Evolutionary conservation across 371 early-diverging fungal genomes (phyloP).

Genomic region (Encephalitozoon romaleae): DNA sequence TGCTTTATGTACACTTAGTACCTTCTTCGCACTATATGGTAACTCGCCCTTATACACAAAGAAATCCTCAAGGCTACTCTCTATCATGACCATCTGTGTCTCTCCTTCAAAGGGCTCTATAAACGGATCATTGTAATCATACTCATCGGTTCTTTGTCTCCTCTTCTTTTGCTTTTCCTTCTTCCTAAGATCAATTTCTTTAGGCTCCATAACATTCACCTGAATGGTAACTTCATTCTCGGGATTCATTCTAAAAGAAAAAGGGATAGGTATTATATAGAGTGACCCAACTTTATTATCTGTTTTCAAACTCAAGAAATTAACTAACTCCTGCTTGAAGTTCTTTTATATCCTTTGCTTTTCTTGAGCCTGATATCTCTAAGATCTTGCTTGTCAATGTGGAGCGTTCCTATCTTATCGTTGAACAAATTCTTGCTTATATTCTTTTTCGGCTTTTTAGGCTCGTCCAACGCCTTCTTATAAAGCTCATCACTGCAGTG

Average conservation of each 20-base stretch:
- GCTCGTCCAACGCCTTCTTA: neutral
- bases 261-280: neutral
- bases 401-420: constrained; percentile 48
- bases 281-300: neutral
- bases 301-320: neutral
- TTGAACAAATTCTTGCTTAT: constrained; percentile 37
- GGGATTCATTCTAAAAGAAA: neutral
- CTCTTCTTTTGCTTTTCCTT: constrained; percentile 27
- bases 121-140: constrained; percentile 54
- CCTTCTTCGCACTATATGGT: constrained; percentile 31
- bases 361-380: constrained; percentile 41
- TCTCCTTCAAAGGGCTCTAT: constrained; percentile 56
- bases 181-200: constrained; percentile 45
- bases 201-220: constrained; percentile 26
- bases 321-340: neutral
- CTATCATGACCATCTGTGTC: constrained; percentile 44
- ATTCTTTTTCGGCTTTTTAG: constrained; percentile 34
- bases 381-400: constrained; percentile 51
- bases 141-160: constrained; percentile 37
- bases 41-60: constrained; percentile 54
- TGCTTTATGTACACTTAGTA: constrained; percentile 25
- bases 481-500: constrained; percentile 35
- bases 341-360: neutral
- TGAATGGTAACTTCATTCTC: neutral
- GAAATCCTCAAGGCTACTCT: constrained; percentile 51